Percentiles rank a stretch among this genome's conserved stretches.
These are phyloP conservation scores for Yamadazyma kitorensis DNA, from an alignment of 805 yeast species.

Conservation along the genomic window DNA sequence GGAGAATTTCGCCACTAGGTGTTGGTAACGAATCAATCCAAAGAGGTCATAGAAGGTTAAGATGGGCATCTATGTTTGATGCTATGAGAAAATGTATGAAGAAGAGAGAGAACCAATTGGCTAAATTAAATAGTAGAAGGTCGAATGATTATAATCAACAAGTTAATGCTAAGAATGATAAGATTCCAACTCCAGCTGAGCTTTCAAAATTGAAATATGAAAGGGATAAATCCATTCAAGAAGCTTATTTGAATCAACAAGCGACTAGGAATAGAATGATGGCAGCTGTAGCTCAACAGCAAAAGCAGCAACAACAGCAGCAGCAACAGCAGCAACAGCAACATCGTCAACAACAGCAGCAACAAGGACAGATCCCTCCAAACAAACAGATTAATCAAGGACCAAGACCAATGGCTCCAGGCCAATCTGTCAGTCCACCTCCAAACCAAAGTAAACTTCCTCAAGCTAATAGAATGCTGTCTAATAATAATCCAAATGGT, in stretches of 20 bases:
- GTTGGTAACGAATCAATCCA: slow-evolving; percentile 92
- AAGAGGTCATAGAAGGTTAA: slow-evolving; percentile 82
- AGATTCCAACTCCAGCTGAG: slow-evolving; percentile 72
- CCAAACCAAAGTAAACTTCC: neutral
- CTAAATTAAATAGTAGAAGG: slow-evolving; percentile 28
- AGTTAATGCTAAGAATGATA: slow-evolving; percentile 26
- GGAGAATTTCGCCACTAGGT: slow-evolving; percentile 88
- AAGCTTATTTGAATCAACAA: slow-evolving; percentile 55
- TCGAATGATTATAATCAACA: slow-evolving; percentile 11
- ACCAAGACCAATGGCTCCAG: neutral
- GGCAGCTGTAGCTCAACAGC: slow-evolving; percentile 41
- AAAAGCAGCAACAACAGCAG: slow-evolving; percentile 18
- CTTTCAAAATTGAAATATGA: slow-evolving; percentile 80
- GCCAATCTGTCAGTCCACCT: neutral
- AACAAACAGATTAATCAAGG: neutral
- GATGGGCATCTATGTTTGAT: slow-evolving; percentile 98
- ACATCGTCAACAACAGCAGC: slow-evolving; percentile 6
- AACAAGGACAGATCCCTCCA: neutral
- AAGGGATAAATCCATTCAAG: slow-evolving; percentile 81
- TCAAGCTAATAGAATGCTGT: slow-evolving; percentile 6
- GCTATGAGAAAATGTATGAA: slow-evolving; percentile 88
- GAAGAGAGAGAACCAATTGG: slow-evolving; percentile 69
- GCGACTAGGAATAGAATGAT: slow-evolving; percentile 40
- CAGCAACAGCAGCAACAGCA: slow-evolving; percentile 17
- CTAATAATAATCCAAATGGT: slow-evolving; percentile 2